Conservation (phyloP, 108 stramenopile species). For the Schizochytrium sp. region DNA sequence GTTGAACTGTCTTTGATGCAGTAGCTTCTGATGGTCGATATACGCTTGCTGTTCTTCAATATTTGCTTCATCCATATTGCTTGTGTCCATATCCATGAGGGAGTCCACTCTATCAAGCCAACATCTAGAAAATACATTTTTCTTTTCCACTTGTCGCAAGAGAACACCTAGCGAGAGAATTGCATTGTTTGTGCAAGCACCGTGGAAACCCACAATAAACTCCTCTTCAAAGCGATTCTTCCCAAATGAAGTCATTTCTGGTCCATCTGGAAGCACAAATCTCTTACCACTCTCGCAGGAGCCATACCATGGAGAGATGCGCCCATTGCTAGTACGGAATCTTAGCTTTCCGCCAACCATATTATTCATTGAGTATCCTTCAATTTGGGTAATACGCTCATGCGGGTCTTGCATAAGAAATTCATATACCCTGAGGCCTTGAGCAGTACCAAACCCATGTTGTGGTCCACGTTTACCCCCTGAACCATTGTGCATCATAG, state of each 20-base stretch:
- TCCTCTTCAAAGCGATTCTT: conserved; percentile 45
- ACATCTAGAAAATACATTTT: conserved; percentile 54
- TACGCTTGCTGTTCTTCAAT: conserved; percentile 43
- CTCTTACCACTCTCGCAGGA: conserved; percentile 33
- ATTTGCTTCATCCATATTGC: not conserved
- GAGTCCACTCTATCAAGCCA: conserved; percentile 46
- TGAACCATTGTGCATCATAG: not conserved
- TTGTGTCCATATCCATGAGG: conserved; percentile 34
- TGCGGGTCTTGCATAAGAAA: conserved; percentile 20
- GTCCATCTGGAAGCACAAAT: conserved; percentile 9
- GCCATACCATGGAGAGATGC: conserved; percentile 55
- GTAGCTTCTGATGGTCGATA: not conserved
- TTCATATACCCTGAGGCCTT: conserved; percentile 14
- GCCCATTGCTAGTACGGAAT: conserved; percentile 45
- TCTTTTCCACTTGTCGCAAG: conserved; percentile 42
- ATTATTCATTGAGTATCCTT: conserved; percentile 10
- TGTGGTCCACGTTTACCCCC: not conserved
- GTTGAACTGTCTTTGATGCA: conserved; percentile 40
- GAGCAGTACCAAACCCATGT: not conserved
- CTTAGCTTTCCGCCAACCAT: conserved; percentile 38
- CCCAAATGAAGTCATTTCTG: conserved; percentile 11
- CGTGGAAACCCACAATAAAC: conserved; percentile 47
- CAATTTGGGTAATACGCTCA: not conserved
- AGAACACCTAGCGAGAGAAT: conserved; percentile 42
- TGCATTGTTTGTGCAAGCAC: not conserved